These are phyloP conservation scores for Spathaspora girioi DNA, from an alignment of 805 yeast species.

Conservation along the genomic window DNA sequence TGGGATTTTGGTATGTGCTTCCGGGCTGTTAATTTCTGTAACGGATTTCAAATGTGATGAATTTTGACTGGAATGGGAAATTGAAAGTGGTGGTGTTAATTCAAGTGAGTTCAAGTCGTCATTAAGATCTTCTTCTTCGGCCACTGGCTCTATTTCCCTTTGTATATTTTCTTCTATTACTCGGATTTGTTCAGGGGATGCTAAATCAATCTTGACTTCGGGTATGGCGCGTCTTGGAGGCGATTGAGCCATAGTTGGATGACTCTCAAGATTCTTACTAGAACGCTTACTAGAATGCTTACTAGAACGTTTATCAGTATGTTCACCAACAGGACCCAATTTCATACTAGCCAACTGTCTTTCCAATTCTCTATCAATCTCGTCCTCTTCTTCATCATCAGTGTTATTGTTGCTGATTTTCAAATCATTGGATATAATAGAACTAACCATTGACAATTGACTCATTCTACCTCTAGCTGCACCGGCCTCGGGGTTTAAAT, in stretches of 20 bases:
- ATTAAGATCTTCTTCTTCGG: background rate
- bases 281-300: no score
- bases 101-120: slow-evolving; percentile 4
- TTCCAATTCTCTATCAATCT: slow-evolving; percentile 34
- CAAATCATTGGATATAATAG: slow-evolving; percentile 36
- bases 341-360: slow-evolving; percentile 36
- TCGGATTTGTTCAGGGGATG: background rate
- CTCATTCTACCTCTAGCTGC: slow-evolving; percentile 12
- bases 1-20: background rate
- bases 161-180: no score
- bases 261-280: no score
- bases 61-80: background rate
- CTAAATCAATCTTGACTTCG: background rate
- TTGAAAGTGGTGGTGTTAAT: background rate
- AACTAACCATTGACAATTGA: slow-evolving; percentile 39
- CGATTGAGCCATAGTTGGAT: background rate
- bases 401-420: background rate
- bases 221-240: background rate
- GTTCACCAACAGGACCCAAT: slow-evolving; percentile 8
- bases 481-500: background rate
- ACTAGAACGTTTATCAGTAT: no score
- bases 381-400: slow-evolving; percentile 21
- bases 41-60: background rate
- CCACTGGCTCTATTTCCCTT: slow-evolving; percentile 1
- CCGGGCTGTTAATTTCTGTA: background rate